Evolutionary conservation across 1,139 yeast species (phyloP).

Genomic region (Taiozyma sp.): DNA sequence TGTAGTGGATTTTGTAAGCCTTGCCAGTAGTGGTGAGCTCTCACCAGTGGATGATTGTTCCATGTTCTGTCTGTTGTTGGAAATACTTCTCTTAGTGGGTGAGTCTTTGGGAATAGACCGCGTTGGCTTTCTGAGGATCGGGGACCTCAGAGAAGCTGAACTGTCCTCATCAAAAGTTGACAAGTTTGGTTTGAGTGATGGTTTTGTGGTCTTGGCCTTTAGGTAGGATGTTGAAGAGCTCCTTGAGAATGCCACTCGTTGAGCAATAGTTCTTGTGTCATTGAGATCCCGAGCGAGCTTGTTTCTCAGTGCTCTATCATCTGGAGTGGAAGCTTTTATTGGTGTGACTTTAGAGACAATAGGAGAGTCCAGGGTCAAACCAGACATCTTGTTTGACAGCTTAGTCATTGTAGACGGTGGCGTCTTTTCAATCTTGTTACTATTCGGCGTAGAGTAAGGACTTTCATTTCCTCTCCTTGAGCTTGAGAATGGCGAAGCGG

Average conservation of each 20-base stretch:
- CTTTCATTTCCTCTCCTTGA: background rate
- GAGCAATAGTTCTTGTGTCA: background rate
- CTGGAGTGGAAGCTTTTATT: background rate
- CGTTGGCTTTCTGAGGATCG: background rate
- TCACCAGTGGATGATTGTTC: constrained; percentile 1
- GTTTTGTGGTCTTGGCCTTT: background rate
- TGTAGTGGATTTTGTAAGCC: constrained; percentile 22
- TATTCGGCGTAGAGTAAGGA: constrained; percentile 1
- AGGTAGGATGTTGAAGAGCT: background rate
- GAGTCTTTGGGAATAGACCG: background rate
- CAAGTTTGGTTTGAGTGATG: background rate
- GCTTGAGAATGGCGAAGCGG: background rate
- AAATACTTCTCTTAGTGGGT: constrained; percentile 3
- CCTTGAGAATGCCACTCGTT: background rate
- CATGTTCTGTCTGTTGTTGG: background rate
- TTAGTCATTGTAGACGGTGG: constrained; percentile 15
- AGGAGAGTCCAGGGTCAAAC: constrained; percentile 4
- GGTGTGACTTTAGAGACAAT: background rate
- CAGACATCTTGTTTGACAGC: constrained; percentile 8
- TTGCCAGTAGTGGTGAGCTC: constrained; percentile 16
- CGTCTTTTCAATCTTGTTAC: background rate
- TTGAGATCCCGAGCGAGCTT: background rate
- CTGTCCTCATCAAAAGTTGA: background rate
- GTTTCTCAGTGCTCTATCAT: background rate
- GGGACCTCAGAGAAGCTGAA: background rate